Percentiles rank a stretch among this genome's conserved stretches.
Evolutionary conservation across 257 asterid species (phyloP).

Genomic region (Ilex aquifolium): DNA sequence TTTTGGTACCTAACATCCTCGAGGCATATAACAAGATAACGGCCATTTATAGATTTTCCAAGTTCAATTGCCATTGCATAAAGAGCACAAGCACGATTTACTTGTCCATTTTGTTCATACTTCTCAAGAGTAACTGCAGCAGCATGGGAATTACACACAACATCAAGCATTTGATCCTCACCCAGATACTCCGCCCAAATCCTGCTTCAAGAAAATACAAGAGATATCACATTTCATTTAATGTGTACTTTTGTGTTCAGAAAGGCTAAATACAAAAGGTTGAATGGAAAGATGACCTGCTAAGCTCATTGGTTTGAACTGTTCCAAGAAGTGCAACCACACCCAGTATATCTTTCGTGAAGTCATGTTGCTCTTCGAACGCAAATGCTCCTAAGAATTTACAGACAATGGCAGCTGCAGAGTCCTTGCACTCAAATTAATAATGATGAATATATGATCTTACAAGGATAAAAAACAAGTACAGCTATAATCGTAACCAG

Average conservation of each 20-base stretch:
- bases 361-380: slow-evolving; percentile 4
- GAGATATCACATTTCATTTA: not conserved
- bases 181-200: slow-evolving; percentile 53
- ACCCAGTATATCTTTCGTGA: slow-evolving; percentile 35
- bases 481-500: too few species aligned
- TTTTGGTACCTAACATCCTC: slow-evolving; percentile 48
- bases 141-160: slow-evolving; percentile 44
- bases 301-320: slow-evolving; percentile 36
- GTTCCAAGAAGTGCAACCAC: slow-evolving; percentile 63
- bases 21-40: slow-evolving; percentile 36
- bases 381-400: slow-evolving; percentile 17
- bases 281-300: slow-evolving; percentile 41
- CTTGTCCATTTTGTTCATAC: slow-evolving; percentile 13
- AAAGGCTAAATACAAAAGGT: not conserved
- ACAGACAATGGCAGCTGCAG: slow-evolving; percentile 49
- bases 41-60: slow-evolving; percentile 24
- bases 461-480: too few species aligned
- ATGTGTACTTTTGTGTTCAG: not conserved
- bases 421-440: slow-evolving; percentile 18
- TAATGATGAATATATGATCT: too few species aligned
- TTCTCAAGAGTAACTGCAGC: slow-evolving; percentile 32
- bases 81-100: slow-evolving; percentile 14
- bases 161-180: slow-evolving; percentile 56
- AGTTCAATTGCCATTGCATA: slow-evolving; percentile 22
- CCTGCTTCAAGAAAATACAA: slow-evolving; percentile 20